phyloP scores from a whole-genome alignment of 306 rosid species.

The Lagenaria siceraria region DNA sequence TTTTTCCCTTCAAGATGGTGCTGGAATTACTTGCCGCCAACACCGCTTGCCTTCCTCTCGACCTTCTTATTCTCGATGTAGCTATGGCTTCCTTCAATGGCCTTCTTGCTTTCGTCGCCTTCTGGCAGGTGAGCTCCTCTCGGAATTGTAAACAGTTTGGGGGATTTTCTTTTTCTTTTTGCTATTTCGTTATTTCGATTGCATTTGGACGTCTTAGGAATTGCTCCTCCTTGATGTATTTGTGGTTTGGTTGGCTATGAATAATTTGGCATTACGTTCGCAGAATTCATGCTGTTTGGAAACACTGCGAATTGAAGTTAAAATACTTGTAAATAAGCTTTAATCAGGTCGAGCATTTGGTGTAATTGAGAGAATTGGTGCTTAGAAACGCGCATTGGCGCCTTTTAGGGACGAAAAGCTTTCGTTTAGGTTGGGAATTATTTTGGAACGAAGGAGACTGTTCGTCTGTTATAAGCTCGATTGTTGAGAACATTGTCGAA shows the following conservation, averaged over 20 bases:
- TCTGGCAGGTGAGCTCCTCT: slow-evolving; percentile 36
- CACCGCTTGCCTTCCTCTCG: slow-evolving; percentile 18
- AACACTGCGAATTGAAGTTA: not conserved
- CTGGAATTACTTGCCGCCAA: not conserved
- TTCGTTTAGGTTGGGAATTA: not conserved
- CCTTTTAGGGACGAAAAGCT: not conserved
- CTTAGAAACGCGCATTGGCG: not conserved
- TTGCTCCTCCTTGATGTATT: not conserved
- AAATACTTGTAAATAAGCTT: not conserved
- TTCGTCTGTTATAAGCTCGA: not conserved
- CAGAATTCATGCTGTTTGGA: not conserved
- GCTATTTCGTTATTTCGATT: not conserved
- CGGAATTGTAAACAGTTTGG: not conserved
- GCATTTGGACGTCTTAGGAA: not conserved
- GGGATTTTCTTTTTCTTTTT: not conserved
- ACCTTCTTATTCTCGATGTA: slow-evolving; percentile 35
- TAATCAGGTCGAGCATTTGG: not conserved
- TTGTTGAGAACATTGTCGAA: not conserved
- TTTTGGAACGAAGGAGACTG: not conserved
- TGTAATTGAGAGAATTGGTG: not conserved
- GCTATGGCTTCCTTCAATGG: slow-evolving; percentile 41
- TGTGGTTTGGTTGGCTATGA: not conserved
- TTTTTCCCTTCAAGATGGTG: not conserved
- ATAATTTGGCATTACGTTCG: not conserved
- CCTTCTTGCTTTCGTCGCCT: slow-evolving; percentile 35